Percentiles rank a stretch among this genome's conserved stretches.
Evolutionary conservation across 805 yeast species (phyloP).

Genomic region (Osmozyma mogii): DNA sequence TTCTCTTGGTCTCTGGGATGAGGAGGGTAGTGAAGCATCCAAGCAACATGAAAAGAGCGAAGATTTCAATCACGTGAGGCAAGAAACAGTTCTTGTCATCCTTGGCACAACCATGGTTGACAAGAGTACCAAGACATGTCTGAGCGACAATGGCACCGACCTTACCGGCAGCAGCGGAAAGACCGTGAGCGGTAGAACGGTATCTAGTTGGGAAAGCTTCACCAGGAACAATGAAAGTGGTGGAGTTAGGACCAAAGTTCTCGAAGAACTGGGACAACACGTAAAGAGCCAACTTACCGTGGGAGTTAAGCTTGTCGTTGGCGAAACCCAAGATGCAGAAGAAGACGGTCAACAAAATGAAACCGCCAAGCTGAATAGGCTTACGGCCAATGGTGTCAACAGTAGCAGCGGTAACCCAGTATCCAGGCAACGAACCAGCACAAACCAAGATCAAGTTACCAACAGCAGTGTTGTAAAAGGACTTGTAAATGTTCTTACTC

Average conservation of each 20-base stretch:
- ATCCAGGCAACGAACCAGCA: slow-evolving; percentile 95
- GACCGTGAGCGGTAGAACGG: slow-evolving; percentile 93
- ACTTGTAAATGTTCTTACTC: slow-evolving; percentile 57
- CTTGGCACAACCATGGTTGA: slow-evolving; percentile 67
- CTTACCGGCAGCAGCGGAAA: slow-evolving; percentile 89
- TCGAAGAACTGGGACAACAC: slow-evolving; percentile 80
- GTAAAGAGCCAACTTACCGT: slow-evolving; percentile 70
- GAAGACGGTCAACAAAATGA: slow-evolving; percentile 58
- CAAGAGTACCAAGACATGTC: slow-evolving; percentile 77
- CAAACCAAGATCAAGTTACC: slow-evolving; percentile 89
- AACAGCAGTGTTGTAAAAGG: slow-evolving; percentile 71
- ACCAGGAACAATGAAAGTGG: slow-evolving; percentile 87
- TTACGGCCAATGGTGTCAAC: slow-evolving; percentile 80
- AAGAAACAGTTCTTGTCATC: slow-evolving; percentile 65
- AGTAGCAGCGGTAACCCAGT: slow-evolving; percentile 79
- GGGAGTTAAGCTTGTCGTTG: slow-evolving; percentile 58
- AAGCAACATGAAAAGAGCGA: slow-evolving; percentile 82
- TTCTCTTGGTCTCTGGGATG: slow-evolving; percentile 87
- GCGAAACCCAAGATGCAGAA: slow-evolving; percentile 82
- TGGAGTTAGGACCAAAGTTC: slow-evolving; percentile 90
- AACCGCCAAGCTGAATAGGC: slow-evolving; percentile 73
- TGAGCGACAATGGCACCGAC: slow-evolving; percentile 91
- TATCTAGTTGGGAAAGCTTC: slow-evolving; percentile 91
- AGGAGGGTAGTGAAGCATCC: slow-evolving; percentile 62
- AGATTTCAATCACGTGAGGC: slow-evolving; percentile 90